Base-by-base conservation (phyloP, 345 rosid genomes). In the Brassica rapa region DNA sequence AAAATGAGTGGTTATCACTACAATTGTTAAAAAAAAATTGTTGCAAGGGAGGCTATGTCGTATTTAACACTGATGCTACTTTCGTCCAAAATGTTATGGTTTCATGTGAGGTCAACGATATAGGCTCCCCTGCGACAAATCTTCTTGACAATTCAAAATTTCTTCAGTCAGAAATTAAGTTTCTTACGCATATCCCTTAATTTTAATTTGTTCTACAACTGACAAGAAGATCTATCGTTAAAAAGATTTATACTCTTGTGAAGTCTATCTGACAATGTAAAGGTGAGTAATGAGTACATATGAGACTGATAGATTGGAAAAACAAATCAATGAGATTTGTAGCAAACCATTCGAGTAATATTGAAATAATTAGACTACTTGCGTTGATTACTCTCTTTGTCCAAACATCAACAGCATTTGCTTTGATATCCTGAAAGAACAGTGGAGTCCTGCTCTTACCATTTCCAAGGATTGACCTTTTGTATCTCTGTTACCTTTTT, bases 361-460 rank as follows among this genome's bases (percentile, higher is more conserved):
- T 39, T 39, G 11, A 39, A 12, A 10, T 41, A 41, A 10, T 41
- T 41, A 11, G 49, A 41, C n/a, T 19, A 41, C n/a, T 10, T 41
- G 49, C 49, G n/a, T 41, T 41, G 49, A 41, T 41, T 3, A 41
- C 49, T 11, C 49, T 41, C n/a, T 41, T 10, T 10, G 14, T 41
- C 3, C 49, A 33, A 81, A 81, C 67, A 65, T 81, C 66, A 75
- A 81, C 57, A 76, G 77, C 71, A 81, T 81, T 15, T 81, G 83
- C 49, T 75, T 81, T 74, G 83, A 81, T 43, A 75, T 81, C 14
- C 39, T 81, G 4, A 81, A 81, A 65, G 83, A 81, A 6, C 83
- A 81, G 8, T 75, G 83, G 83, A 81, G 83, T 33, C 83, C 80
- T 5, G 83, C 83, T 57, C 80, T 75, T 19, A 81, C 83, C 63